Percentiles rank a stretch among this genome's conserved stretches.
Evolutionary conservation across 371 early-diverging fungal species (phyloP).

Genomic region (Chytridium lagenaria): DNA sequence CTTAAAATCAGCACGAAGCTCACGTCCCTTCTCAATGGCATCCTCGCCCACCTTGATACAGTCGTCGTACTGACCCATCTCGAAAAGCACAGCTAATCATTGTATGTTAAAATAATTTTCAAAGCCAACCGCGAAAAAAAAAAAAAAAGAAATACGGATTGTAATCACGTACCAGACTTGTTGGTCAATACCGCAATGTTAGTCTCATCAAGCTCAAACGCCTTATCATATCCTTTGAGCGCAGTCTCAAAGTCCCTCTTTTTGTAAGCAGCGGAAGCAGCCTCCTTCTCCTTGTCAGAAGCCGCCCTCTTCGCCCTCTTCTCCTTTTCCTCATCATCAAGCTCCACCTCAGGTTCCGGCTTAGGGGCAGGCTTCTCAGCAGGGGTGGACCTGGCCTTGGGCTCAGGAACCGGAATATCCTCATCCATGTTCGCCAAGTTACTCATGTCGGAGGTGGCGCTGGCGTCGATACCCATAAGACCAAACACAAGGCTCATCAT

Average conservation of each 20-base stretch:
- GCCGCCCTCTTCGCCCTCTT: slow-evolving; percentile 75
- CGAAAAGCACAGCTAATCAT: slow-evolving; percentile 91
- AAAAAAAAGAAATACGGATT: slow-evolving; percentile 38
- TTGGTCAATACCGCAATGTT: slow-evolving; percentile 94
- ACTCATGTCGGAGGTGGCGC: slow-evolving; percentile 44
- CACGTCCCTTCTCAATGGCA: slow-evolving; percentile 92
- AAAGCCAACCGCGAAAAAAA: slow-evolving; percentile 39
- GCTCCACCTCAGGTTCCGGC: slow-evolving; percentile 39
- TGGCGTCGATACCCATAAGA: slow-evolving; percentile 76
- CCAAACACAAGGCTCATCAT: slow-evolving; percentile 76
- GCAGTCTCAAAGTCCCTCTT: slow-evolving; percentile 91
- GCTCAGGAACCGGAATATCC: slow-evolving; percentile 33
- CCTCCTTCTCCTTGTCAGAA: slow-evolving; percentile 80
- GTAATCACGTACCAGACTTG: slow-evolving; percentile 59
- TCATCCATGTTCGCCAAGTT: slow-evolving; percentile 22
- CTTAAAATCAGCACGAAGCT: slow-evolving; percentile 91
- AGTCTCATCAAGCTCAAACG: slow-evolving; percentile 86
- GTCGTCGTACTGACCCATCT: slow-evolving; percentile 88
- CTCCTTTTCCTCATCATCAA: slow-evolving; percentile 54
- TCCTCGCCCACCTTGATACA: slow-evolving; percentile 91
- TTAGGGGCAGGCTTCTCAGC: slow-evolving; percentile 31
- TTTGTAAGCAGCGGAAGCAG: slow-evolving; percentile 93
- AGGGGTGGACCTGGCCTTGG: slow-evolving; percentile 33
- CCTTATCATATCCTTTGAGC: slow-evolving; percentile 85
- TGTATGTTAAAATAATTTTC: too few species aligned